Evolutionary conservation across 1,284 basidiomycete genomes (phyloP).

Genomic region (Papiliotrema flavescens): DNA sequence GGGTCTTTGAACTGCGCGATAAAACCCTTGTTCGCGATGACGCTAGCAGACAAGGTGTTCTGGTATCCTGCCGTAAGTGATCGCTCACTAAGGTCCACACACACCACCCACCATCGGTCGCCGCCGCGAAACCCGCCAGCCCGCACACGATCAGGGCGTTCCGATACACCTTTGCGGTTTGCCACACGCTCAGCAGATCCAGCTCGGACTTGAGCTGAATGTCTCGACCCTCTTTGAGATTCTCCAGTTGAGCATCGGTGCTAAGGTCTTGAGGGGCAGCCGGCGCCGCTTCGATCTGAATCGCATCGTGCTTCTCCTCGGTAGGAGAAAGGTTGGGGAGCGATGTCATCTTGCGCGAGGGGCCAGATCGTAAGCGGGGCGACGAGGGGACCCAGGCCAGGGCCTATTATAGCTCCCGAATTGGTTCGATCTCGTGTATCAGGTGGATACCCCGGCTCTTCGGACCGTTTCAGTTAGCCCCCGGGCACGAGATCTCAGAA

Average conservation of each 20-base stretch:
- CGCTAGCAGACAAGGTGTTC: slow-evolving; percentile 6
- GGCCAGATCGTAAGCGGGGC: not conserved
- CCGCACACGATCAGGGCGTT: slow-evolving; percentile 13
- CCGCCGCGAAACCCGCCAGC: slow-evolving; percentile 19
- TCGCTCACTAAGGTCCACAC: not conserved
- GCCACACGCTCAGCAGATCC: slow-evolving; percentile 11
- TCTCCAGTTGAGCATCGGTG: not conserved
- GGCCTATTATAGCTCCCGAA: not conserved
- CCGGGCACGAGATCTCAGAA: no score
- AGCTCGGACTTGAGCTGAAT: slow-evolving; percentile 22
- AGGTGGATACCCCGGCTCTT: not conserved
- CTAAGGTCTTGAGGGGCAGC: not conserved
- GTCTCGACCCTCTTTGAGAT: not conserved
- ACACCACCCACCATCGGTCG: slow-evolving; percentile 15
- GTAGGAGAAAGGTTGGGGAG: not conserved
- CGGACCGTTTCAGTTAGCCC: no score
- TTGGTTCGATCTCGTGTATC: not conserved
- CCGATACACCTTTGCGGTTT: slow-evolving; percentile 13
- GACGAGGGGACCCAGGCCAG: not conserved
- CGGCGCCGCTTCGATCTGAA: not conserved
- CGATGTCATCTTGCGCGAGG: not conserved
- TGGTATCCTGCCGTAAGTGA: slow-evolving; percentile 11
- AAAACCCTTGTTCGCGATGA: slow-evolving; percentile 21
- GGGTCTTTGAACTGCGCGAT: slow-evolving; percentile 10
- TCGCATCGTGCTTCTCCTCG: not conserved